Evolutionary conservation across 768 basidiomycete species (phyloP).

Genomic region (Paxillus rubicundulus): DNA sequence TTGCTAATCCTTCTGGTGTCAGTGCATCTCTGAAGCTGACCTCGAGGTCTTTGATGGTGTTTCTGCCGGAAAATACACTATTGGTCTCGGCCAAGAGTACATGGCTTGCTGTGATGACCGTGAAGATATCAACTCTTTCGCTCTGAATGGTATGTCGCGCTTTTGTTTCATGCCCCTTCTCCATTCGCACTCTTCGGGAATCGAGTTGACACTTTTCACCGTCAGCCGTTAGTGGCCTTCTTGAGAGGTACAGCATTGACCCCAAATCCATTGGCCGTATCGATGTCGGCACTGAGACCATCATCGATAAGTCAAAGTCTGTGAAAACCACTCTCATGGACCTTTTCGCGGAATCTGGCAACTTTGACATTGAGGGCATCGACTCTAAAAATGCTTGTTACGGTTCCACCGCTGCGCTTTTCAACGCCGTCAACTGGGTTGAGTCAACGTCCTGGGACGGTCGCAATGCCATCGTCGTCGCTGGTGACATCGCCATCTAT

Average conservation of each 20-base stretch:
- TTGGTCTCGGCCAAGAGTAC: slow-evolving; percentile 95
- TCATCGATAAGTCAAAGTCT: slow-evolving; percentile 99
- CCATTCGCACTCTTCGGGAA: not conserved
- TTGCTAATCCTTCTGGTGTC: slow-evolving; percentile 7
- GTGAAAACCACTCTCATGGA: slow-evolving; percentile 99
- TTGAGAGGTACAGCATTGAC: slow-evolving; percentile 94
- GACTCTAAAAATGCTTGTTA: slow-evolving; percentile 99
- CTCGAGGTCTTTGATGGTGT: slow-evolving; percentile 95
- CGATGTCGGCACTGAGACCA: slow-evolving; percentile 97
- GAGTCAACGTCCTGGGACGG: slow-evolving; percentile 97
- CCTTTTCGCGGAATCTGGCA: slow-evolving; percentile 88
- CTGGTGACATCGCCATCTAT: slow-evolving; percentile 97
- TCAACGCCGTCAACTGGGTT: slow-evolving; percentile 99
- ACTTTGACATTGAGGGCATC: slow-evolving; percentile 97
- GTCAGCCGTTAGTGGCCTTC: slow-evolving; percentile 81
- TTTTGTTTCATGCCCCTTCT: not conserved
- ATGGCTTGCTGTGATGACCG: slow-evolving; percentile 99
- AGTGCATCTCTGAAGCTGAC: slow-evolving; percentile 96
- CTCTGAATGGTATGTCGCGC: slow-evolving; percentile 72
- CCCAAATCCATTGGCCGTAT: slow-evolving; percentile 95
- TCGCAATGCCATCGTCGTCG: slow-evolving; percentile 94
- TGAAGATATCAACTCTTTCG: slow-evolving; percentile 99
- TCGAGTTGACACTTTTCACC: not conserved
- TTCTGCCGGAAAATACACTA: slow-evolving; percentile 95
- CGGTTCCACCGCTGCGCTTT: slow-evolving; percentile 96